Evolutionary conservation across 2,329 filamentous ascomycete genomes (phyloP), one percentile per base, ranked within the genome.

Genomic region (Fusarium hostae): DNA sequence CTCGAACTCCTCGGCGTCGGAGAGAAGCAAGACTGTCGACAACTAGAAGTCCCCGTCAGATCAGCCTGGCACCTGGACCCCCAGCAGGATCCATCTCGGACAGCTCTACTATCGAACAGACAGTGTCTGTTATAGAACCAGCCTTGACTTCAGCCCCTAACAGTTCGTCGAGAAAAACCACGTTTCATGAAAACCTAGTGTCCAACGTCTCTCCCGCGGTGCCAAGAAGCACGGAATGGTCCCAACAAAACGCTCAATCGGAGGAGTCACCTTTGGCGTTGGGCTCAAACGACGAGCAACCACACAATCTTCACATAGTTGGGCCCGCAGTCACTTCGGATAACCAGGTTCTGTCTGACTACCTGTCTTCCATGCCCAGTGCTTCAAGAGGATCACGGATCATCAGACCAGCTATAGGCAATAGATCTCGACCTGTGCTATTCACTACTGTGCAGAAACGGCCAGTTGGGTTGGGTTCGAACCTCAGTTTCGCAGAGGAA

Each of bases 241-340:
- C 50, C 13, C 66, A 51, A 16, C 54, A 37, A 30, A 44, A 44
- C 39, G 37, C 22, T 11, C 62, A 61, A n/a, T 58, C 71, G 5
- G 61, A 77, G 4, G 75, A 79, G 24, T 67, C 78, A 7, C 76
- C 79, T 8, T 62, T 82, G 50, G 68, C 76, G 6, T 56, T 79
- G 13, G 74, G 72, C 10, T 77, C 80, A 26, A 76, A 76, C 44
- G 82, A 81, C 64, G 82, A 81, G 57, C 79, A 80, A 59, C 79
- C 83, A 30, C 76, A 78, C 13, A 85, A 83, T 66, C 81, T 84
- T 5, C 86, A 89, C 70, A 89, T 91, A 63, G 84, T 91, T 56
- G 88, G 89, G 0, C 88, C 88, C 0, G 86, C 88, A 9, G 84
- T 87, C 9, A 88, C 87, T 9, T 86, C 86, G 52, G 89, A 91